Percentiles rank a stretch among this genome's conserved stretches.
phyloP scores from a whole-genome alignment of 805 yeast species.

The Pichia phayaonensis region DNA sequence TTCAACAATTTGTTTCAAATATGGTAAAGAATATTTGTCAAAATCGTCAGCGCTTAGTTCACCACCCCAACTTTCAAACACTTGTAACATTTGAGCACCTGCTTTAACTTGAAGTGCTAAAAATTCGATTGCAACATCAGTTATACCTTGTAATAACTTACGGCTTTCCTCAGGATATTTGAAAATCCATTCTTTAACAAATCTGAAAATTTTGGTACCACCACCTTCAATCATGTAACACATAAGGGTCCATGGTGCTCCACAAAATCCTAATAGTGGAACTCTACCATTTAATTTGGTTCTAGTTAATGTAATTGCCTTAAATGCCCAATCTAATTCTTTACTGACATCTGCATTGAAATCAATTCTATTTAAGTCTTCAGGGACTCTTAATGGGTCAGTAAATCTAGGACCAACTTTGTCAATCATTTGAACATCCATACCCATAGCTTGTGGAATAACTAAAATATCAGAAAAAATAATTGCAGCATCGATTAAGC shows the following conservation, averaged over 20 bases:
- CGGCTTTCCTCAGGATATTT: slow-evolving; percentile 68
- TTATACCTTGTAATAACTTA: slow-evolving; percentile 61
- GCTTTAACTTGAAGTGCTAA: slow-evolving; percentile 92
- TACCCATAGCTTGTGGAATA: slow-evolving; percentile 97
- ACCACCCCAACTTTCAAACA: slow-evolving; percentile 97
- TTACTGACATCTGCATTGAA: slow-evolving; percentile 59
- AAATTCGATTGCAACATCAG: slow-evolving; percentile 87
- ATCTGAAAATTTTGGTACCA: slow-evolving; percentile 85
- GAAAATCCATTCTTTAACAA: slow-evolving; percentile 88
- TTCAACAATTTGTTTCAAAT: slow-evolving; percentile 65
- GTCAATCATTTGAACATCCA: slow-evolving; percentile 88
- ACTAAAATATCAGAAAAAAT: slow-evolving; percentile 93
- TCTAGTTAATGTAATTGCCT: slow-evolving; percentile 89
- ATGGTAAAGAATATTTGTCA: slow-evolving; percentile 82
- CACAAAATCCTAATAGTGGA: slow-evolving; percentile 91
- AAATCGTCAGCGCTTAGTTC: slow-evolving; percentile 90
- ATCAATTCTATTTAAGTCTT: slow-evolving; percentile 53
- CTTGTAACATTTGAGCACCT: slow-evolving; percentile 97
- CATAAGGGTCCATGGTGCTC: slow-evolving; percentile 96
- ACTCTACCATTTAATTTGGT: slow-evolving; percentile 80
- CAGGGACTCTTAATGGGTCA: slow-evolving; percentile 71
- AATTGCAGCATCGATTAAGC: slow-evolving; percentile 92
- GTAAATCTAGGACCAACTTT: slow-evolving; percentile 93
- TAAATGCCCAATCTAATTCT: slow-evolving; percentile 89
- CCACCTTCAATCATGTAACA: slow-evolving; percentile 98